Percentiles rank a stretch among this genome's conserved stretches.
Evolutionary conservation across 1,284 basidiomycete genomes (phyloP).

Genomic region (Porogramme epimiltina): DNA sequence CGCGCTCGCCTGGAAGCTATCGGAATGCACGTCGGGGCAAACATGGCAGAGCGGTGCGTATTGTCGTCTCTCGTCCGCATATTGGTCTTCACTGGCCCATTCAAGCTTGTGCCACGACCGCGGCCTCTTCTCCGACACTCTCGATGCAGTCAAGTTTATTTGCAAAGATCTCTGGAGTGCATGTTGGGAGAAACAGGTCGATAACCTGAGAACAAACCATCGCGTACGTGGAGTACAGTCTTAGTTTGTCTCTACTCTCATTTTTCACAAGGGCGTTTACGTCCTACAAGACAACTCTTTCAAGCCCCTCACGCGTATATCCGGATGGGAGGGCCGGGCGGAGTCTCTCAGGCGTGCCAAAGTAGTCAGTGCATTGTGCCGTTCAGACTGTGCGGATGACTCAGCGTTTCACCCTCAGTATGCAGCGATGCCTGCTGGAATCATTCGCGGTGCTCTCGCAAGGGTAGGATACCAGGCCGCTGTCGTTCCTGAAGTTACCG

Average conservation of each 20-base stretch:
- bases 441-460: constrained; percentile 80
- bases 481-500: constrained; percentile 76
- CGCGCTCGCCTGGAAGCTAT: constrained; percentile 77
- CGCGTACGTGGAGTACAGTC: constrained; percentile 50
- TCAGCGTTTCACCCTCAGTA: constrained; percentile 50
- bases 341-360: constrained; percentile 76
- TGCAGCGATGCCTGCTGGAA: constrained; percentile 76
- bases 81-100: background rate
- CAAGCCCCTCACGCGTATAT: constrained; percentile 80
- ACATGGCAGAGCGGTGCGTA: constrained; percentile 80
- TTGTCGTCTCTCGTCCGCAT: background rate
- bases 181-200: constrained; percentile 92
- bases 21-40: constrained; percentile 85
- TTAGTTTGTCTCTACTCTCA: background rate
- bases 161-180: constrained; percentile 94
- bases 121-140: constrained; percentile 76
- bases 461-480: constrained; percentile 77
- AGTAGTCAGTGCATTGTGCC: constrained; percentile 50
- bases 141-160: constrained; percentile 93
- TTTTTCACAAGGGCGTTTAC: constrained; percentile 75
- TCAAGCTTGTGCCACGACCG: constrained; percentile 75
- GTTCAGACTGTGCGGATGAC: background rate
- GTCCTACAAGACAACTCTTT: constrained; percentile 92
- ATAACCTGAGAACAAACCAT: constrained; percentile 94
- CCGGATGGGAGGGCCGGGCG: constrained; percentile 74